Evolutionary conservation across 352 stramenopile species (phyloP).

Genomic region (Blastocystis sp.): DNA sequence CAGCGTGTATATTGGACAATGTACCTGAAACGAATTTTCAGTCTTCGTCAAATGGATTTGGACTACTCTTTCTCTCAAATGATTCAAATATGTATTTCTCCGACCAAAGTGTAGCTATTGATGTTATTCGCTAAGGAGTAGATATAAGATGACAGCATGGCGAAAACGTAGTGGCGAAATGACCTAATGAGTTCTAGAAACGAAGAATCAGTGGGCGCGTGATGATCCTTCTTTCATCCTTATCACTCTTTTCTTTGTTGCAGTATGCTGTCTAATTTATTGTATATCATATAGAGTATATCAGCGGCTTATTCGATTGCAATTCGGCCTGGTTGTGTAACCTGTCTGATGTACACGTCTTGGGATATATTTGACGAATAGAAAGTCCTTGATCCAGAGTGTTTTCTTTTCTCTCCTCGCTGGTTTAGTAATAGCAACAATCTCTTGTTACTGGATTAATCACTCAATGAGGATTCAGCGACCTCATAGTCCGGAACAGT

Average conservation of each 20-base stretch:
- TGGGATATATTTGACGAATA: not conserved
- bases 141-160: constrained; percentile 62
- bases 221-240: constrained; percentile 92
- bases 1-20: constrained; percentile 25
- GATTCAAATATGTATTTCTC: constrained; percentile 76
- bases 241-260: constrained; percentile 83
- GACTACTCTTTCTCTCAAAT: constrained; percentile 80
- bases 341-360: constrained; percentile 61
- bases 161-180: not conserved
- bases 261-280: constrained; percentile 62
- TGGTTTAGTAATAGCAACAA: constrained; percentile 67
- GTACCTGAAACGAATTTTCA: constrained; percentile 74
- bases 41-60: constrained; percentile 79
- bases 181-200: constrained; percentile 71
- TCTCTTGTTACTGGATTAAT: constrained; percentile 71
- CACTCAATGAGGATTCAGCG: constrained; percentile 67
- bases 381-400: constrained; percentile 57
- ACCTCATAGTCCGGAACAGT: constrained; percentile 82
- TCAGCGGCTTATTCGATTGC: constrained; percentile 73
- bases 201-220: constrained; percentile 94
- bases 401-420: constrained; percentile 63
- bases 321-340: constrained; percentile 69
- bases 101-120: constrained; percentile 73
- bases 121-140: not conserved
- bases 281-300: constrained; percentile 63